Conservation (phyloP, 2,329 filamentous ascomycete species). For the Stachybotrys elegans region DNA sequence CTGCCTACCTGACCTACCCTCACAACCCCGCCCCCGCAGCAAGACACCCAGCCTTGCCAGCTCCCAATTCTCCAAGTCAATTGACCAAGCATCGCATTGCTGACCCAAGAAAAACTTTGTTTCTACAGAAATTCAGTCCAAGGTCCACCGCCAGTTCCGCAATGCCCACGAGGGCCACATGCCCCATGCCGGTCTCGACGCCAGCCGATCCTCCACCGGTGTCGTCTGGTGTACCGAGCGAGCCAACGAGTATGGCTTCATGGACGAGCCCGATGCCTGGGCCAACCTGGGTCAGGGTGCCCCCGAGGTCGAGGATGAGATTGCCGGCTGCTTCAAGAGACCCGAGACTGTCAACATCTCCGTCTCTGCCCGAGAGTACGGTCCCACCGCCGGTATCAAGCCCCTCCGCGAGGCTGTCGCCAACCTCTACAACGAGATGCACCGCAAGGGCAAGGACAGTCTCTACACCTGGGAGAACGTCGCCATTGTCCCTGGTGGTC, state of each 20-base stretch:
- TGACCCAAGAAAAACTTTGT: constrained; percentile 10
- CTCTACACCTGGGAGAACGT: constrained; percentile 98
- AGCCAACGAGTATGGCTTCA: constrained; percentile 82
- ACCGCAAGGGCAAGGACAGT: constrained; percentile 79
- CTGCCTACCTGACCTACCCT: not conserved
- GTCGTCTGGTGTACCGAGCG: constrained; percentile 91
- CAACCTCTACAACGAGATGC: constrained; percentile 87
- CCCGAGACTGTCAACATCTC: constrained; percentile 74
- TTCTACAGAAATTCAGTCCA: constrained; percentile 69
- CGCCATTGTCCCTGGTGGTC: constrained; percentile 88
- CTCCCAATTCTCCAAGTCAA: not conserved
- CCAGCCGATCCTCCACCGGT: constrained; percentile 81
- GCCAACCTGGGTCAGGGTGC: constrained; percentile 93
- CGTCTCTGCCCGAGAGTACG: constrained; percentile 79
- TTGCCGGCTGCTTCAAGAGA: constrained; percentile 80
- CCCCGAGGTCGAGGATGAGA: constrained; percentile 90
- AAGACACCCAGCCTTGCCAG: not conserved
- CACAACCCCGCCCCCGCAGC: constrained; percentile 10
- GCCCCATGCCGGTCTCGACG: constrained; percentile 85
- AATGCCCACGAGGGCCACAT: constrained; percentile 86
- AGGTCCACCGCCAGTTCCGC: constrained; percentile 84
- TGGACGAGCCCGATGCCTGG: constrained; percentile 77
- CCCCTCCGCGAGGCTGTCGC: constrained; percentile 84
- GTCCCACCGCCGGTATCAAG: constrained; percentile 91
- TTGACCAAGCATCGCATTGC: not conserved